A percentile compares a stretch with the other conserved stretches of the same genome.
Evolutionary conservation across 2,329 filamentous ascomycete genomes (phyloP).

Genomic region (Aspergillus nomiae): DNA sequence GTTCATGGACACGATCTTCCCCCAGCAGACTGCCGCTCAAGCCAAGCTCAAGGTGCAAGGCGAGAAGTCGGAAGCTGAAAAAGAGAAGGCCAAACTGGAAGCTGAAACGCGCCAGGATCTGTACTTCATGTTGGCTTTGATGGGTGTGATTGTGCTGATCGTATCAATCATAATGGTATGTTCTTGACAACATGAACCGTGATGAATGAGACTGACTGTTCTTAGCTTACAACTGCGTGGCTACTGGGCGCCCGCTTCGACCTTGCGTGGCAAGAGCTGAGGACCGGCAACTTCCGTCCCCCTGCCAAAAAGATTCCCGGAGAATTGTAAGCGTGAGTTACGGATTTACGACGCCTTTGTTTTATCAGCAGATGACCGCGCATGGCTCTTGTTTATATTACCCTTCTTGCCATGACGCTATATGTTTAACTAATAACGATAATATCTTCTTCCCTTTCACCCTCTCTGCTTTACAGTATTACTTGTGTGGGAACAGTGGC

Average conservation of each 20-base stretch:
- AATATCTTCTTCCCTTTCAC: conserved; percentile 14
- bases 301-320: conserved; percentile 29
- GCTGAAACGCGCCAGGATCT: conserved; percentile 57
- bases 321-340: conserved; percentile 43
- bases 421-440: conserved; percentile 35
- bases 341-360: conserved; percentile 32
- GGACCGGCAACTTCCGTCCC: conserved; percentile 49
- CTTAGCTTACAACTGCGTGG: conserved; percentile 75
- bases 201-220: neutral
- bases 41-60: conserved; percentile 49
- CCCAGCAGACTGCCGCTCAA: conserved; percentile 71
- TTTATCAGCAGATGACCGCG: conserved; percentile 23
- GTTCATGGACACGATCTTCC: conserved; percentile 93
- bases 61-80: conserved; percentile 60
- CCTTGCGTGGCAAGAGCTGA: conserved; percentile 61
- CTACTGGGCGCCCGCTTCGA: conserved; percentile 82
- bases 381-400: conserved; percentile 30
- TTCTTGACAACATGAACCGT: conserved; percentile 12
- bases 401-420: conserved; percentile 27
- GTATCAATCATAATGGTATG: conserved; percentile 80
- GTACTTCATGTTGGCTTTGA: conserved; percentile 67
- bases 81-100: conserved; percentile 51
- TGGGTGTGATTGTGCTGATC: conserved; percentile 71
- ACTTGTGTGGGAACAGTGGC: neutral
- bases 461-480: conserved; percentile 1